These are phyloP conservation scores for Bretziella fagacearum DNA, from an alignment of 2,329 filamentous ascomycete genomes.

Conservation along the genomic window DNA sequence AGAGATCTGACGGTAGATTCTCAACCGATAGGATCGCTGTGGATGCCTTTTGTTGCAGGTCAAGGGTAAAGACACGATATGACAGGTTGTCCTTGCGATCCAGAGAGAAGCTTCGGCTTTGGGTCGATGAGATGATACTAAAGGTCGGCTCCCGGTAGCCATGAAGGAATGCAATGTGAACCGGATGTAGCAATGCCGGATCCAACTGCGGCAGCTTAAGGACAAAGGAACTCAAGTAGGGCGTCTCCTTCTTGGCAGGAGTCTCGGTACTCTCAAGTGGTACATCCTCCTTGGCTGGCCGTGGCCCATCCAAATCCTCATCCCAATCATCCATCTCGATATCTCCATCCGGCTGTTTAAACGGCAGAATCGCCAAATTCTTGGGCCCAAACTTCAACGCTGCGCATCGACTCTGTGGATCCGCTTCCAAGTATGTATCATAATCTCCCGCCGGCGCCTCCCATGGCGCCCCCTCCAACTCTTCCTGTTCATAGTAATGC, in stretches of 20 bases:
- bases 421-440: conserved; percentile 67
- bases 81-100: conserved; percentile 71
- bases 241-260: conserved; percentile 32
- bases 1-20: conserved; percentile 74
- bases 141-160: conserved; percentile 97
- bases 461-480: conserved; percentile 69
- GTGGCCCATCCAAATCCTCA: conserved; percentile 57
- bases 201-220: conserved; percentile 79
- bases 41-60: conserved; percentile 81
- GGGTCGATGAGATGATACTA: conserved; percentile 71
- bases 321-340: conserved; percentile 87
- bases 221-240: conserved; percentile 84
- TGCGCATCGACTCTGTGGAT: conserved; percentile 83
- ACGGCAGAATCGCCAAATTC: conserved; percentile 85
- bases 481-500: conserved; percentile 95
- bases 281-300: conserved; percentile 28
- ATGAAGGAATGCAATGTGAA: conserved; percentile 83
- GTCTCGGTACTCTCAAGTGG: neutral
- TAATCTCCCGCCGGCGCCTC: conserved; percentile 57
- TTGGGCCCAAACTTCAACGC: conserved; percentile 81
- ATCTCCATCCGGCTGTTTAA: conserved; percentile 72
- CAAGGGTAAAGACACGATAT: conserved; percentile 90
- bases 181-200: conserved; percentile 68
- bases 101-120: conserved; percentile 56
- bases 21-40: conserved; percentile 80